phyloP scores from a whole-genome alignment of 164 flowering plant genomes.

The Dillenia turbinata region DNA sequence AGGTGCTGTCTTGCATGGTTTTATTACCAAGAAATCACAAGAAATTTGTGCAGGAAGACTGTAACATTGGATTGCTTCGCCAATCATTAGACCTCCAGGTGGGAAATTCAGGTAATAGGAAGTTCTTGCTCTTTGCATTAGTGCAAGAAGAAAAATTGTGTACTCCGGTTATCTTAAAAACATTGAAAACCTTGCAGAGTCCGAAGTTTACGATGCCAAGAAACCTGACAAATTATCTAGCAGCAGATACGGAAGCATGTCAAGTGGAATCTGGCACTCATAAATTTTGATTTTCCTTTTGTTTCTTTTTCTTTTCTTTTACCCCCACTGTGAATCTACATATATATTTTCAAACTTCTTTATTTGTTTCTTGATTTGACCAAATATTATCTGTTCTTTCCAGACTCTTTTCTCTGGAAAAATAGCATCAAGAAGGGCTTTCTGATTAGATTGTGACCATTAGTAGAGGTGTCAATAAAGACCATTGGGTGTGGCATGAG shows the following conservation, averaged over 20 bases:
- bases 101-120: slow-evolving; percentile 50
- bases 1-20: slow-evolving; percentile 53
- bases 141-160: slow-evolving; percentile 64
- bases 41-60: slow-evolving; percentile 57
- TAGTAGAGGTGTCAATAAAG: background rate
- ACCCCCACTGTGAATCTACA: slow-evolving; percentile 18
- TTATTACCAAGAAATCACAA: slow-evolving; percentile 52
- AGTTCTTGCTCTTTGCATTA: slow-evolving; percentile 55
- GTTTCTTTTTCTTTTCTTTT: background rate
- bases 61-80: slow-evolving; percentile 39
- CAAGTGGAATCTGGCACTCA: slow-evolving; percentile 63
- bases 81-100: slow-evolving; percentile 55
- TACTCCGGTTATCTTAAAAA: slow-evolving; percentile 58
- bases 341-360: background rate
- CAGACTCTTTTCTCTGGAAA: background rate
- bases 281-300: slow-evolving; percentile 18
- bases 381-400: background rate
- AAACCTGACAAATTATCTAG: slow-evolving; percentile 53
- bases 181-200: slow-evolving; percentile 78
- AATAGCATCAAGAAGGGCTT: background rate
- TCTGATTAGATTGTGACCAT: background rate
- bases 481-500: slow-evolving; percentile 17
- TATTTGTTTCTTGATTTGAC: background rate
- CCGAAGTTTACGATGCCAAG: slow-evolving; percentile 64
- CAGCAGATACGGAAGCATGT: slow-evolving; percentile 50